phyloP scores from a whole-genome alignment of 2,329 filamentous ascomycete species.

The Blastomyces parvus region DNA sequence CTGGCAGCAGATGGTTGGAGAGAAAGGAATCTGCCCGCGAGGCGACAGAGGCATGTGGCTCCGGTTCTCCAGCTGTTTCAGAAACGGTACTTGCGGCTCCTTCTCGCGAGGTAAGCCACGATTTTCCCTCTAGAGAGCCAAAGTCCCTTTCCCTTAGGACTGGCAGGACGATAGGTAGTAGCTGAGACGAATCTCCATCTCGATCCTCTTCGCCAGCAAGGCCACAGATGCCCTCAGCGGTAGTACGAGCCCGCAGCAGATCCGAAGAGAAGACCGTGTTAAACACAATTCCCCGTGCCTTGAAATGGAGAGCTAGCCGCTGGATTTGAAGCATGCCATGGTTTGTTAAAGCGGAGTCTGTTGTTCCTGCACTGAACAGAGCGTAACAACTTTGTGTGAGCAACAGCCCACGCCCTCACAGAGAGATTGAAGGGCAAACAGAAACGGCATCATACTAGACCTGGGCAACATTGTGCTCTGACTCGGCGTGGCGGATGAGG shows the following conservation, averaged over 20 bases:
- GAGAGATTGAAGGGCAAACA: conserved; percentile 1
- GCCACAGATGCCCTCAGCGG: conserved; percentile 24
- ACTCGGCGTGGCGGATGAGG: conserved; percentile 78
- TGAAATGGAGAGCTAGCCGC: conserved; percentile 58
- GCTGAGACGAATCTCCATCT: conserved; percentile 6
- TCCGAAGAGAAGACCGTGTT: conserved; percentile 67
- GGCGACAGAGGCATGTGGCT: conserved; percentile 59
- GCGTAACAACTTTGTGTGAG: not conserved
- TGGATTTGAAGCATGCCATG: conserved; percentile 73
- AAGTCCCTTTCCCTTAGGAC: conserved; percentile 34
- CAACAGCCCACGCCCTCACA: not conserved
- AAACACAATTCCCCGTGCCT: conserved; percentile 54
- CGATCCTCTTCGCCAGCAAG: not conserved
- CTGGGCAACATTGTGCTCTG: conserved; percentile 72
- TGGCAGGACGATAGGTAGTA: conserved; percentile 13
- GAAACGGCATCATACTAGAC: conserved; percentile 18
- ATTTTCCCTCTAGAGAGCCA: conserved; percentile 32
- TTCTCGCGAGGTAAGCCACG: conserved; percentile 2
- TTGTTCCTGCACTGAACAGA: conserved; percentile 57
- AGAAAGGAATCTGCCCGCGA: conserved; percentile 58
- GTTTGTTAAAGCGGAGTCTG: conserved; percentile 68
- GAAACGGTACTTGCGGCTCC: conserved; percentile 22
- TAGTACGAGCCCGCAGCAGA: conserved; percentile 58
- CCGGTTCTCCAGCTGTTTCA: conserved; percentile 48
- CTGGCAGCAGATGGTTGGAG: conserved; percentile 50